A percentile compares a stretch with the other conserved stretches of the same genome.
Conservation (phyloP, 352 stramenopile species). For the Phytophthora chlamydospora region DNA sequence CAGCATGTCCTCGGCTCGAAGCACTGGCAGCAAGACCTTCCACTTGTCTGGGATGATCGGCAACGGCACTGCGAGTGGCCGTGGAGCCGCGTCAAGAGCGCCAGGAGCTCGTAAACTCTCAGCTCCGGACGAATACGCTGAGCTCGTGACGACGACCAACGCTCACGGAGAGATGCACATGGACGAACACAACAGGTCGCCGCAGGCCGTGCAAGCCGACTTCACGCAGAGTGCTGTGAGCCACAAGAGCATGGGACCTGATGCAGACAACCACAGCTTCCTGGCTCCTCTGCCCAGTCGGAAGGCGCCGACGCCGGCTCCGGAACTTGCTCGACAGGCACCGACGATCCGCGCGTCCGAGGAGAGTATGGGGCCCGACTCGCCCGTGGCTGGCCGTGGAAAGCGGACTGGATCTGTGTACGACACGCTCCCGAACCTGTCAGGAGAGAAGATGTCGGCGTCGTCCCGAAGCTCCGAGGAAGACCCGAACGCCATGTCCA, state of each 20-base stretch:
- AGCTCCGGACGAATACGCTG: conserved; percentile 42
- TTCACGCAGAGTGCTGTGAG: conserved; percentile 30
- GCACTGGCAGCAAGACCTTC: conserved; percentile 28
- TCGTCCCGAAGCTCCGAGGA: conserved; percentile 25
- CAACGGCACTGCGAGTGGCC: conserved; percentile 24
- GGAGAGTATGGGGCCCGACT: conserved; percentile 39
- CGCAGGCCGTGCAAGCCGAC: conserved; percentile 10
- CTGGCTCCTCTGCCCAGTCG: conserved; percentile 21
- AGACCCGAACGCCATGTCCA: conserved; percentile 24
- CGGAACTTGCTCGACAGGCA: background rate
- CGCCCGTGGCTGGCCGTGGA: conserved; percentile 20
- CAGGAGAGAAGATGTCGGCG: conserved; percentile 32
- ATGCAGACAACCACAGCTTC: conserved; percentile 32
- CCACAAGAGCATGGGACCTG: conserved; percentile 35
- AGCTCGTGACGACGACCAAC: conserved; percentile 40
- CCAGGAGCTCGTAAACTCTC: conserved; percentile 37
- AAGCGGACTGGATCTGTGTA: conserved; percentile 44
- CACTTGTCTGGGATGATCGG: conserved; percentile 37
- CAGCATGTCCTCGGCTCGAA: conserved; percentile 1
- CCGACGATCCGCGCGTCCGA: conserved; percentile 22
- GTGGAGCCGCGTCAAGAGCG: conserved; percentile 12
- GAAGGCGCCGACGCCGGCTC: background rate
- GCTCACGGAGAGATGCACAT: conserved; percentile 29
- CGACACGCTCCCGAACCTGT: conserved; percentile 33
- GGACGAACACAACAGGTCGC: conserved; percentile 5